phyloP scores from a whole-genome alignment of 108 stramenopile species.

The Chaetoceros muelleri region DNA sequence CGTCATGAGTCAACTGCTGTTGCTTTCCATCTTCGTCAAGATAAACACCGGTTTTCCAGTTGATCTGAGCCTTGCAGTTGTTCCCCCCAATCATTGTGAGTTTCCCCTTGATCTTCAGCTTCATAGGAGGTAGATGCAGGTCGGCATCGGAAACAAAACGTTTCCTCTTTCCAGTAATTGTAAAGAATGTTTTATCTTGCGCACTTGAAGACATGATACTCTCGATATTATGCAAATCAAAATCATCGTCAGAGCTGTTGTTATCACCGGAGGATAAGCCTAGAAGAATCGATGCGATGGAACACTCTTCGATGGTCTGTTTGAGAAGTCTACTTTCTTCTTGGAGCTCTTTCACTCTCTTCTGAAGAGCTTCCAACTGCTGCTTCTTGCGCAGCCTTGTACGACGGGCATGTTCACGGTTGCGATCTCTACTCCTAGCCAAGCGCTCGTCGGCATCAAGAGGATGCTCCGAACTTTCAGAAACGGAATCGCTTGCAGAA shows the following conservation, averaged over 20 bases:
- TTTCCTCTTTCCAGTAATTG: conserved; percentile 40
- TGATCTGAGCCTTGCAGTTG: conserved; percentile 48
- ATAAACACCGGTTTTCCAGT: conserved; percentile 78
- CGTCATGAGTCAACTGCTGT: conserved; percentile 36
- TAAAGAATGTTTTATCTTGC: conserved; percentile 3
- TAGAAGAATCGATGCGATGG: conserved; percentile 74
- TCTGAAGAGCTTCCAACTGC: conserved; percentile 69
- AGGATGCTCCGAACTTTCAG: too few species aligned
- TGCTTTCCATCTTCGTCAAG: conserved; percentile 44
- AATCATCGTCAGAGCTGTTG: not conserved
- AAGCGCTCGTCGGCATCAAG: conserved; percentile 31
- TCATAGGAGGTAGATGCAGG: conserved; percentile 24
- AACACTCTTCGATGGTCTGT: conserved; percentile 72
- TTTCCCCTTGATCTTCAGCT: conserved; percentile 50
- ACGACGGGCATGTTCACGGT: conserved; percentile 85
- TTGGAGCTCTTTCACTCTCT: conserved; percentile 53
- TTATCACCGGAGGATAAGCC: conserved; percentile 39
- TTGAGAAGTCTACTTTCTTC: conserved; percentile 49
- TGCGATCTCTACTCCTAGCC: conserved; percentile 74
- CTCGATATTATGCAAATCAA: not conserved
- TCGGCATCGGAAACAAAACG: conserved; percentile 46
- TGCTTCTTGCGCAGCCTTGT: conserved; percentile 85
- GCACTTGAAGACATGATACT: not conserved
- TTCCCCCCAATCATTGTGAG: conserved; percentile 40
- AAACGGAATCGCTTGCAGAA: too few species aligned